These are phyloP conservation scores for Albugo candida DNA, from an alignment of 352 stramenopile species.

Conservation along the genomic window DNA sequence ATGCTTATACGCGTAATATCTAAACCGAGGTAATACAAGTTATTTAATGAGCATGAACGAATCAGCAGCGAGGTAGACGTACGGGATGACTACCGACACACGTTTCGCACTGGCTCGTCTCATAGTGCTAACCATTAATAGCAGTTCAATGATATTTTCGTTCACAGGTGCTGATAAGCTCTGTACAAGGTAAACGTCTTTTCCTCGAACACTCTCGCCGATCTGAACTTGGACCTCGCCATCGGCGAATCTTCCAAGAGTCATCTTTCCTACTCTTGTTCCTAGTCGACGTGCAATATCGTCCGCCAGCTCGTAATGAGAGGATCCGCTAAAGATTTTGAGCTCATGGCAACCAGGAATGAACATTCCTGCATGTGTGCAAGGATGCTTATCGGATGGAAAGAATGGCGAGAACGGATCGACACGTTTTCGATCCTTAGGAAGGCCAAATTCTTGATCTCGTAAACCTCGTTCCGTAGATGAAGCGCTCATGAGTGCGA, in stretches of 20 bases:
- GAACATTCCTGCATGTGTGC: constrained; percentile 81
- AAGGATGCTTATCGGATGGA: constrained; percentile 79
- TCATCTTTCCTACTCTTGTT: constrained; percentile 75
- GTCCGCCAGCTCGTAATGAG: constrained; percentile 78
- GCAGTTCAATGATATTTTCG: constrained; percentile 88
- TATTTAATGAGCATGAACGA: background rate
- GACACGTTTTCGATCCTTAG: constrained; percentile 72
- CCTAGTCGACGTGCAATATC: constrained; percentile 77
- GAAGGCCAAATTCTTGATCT: constrained; percentile 72
- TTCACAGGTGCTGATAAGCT: constrained; percentile 83
- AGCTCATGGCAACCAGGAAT: constrained; percentile 84
- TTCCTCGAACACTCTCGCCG: constrained; percentile 81
- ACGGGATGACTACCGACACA: constrained; percentile 87
- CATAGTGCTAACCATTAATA: constrained; percentile 89
- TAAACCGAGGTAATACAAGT: constrained; percentile 2
- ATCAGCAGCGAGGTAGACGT: constrained; percentile 9
- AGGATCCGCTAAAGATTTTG: constrained; percentile 85
- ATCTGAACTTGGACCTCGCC: constrained; percentile 86
- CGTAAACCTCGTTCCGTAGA: constrained; percentile 22
- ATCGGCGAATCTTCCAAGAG: constrained; percentile 80
- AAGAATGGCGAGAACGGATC: constrained; percentile 80
- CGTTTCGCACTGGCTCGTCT: constrained; percentile 84
- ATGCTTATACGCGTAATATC: constrained; percentile 87
- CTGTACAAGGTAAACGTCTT: constrained; percentile 91
- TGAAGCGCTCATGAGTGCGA: no score